phyloP scores from a whole-genome alignment of 2,329 filamentous ascomycete species.

The Elsinoe australis region DNA sequence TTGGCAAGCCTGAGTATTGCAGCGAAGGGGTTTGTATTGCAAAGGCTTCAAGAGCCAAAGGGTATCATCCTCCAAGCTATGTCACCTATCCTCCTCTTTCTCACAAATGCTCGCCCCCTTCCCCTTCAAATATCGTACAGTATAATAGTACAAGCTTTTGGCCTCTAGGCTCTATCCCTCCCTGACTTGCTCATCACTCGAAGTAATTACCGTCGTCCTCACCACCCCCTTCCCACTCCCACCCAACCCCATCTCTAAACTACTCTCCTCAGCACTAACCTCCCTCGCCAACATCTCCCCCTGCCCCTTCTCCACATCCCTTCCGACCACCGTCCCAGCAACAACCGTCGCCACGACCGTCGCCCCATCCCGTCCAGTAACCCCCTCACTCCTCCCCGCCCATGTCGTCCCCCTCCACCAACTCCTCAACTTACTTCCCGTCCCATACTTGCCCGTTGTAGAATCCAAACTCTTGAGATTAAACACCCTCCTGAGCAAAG shows the following conservation, averaged over 20 bases:
- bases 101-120: not conserved
- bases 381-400: conserved; percentile 5
- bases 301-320: conserved; percentile 1
- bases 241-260: conserved; percentile 1
- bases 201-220: conserved; percentile 6
- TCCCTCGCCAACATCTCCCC: not conserved
- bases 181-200: not conserved
- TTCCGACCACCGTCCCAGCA: not conserved
- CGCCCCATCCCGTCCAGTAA: not conserved
- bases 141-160: not conserved
- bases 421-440: conserved; percentile 5
- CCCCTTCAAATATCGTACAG: not conserved
- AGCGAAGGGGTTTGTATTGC: too few relatives aligned
- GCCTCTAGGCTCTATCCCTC: not conserved
- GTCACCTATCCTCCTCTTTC: too few relatives aligned
- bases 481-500: conserved; percentile 23
- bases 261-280: not conserved
- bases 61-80: too few relatives aligned
- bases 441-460: conserved; percentile 14
- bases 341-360: conserved; percentile 2
- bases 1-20: too few relatives aligned
- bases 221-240: conserved; percentile 2
- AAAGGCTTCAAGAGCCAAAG: too few relatives aligned
- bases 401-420: conserved; percentile 6
- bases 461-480: conserved; percentile 18